Conservation (phyloP, 768 basidiomycete species). For the Daedaleopsis sinensis region DNA sequence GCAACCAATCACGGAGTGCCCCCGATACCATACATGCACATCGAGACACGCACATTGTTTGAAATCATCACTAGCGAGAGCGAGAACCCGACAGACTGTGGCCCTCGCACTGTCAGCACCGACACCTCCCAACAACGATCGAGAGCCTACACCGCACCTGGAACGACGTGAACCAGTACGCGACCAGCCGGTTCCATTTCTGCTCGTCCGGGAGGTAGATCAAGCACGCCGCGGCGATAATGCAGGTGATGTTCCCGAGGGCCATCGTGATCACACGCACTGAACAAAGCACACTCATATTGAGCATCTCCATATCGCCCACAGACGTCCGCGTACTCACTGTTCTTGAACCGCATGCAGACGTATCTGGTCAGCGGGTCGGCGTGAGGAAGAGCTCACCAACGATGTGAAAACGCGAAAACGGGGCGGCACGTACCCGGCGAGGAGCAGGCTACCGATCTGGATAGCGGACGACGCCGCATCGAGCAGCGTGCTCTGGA, state of each 20-base stretch:
- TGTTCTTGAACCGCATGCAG: slow-evolving; percentile 23
- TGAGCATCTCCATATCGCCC: neutral
- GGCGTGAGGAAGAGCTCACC: no score
- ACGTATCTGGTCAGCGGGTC: slow-evolving; percentile 2
- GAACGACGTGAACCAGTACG: slow-evolving; percentile 36
- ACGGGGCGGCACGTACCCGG: slow-evolving; percentile 13
- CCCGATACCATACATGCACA: no score
- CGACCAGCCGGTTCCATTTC: slow-evolving; percentile 35
- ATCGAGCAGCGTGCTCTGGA: slow-evolving; percentile 22
- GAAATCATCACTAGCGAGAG: slow-evolving; percentile 34
- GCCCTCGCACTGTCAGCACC: no score
- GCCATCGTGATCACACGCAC: slow-evolving; percentile 20
- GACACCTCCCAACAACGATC: neutral
- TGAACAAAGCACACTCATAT: neutral
- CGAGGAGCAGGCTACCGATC: slow-evolving; percentile 17
- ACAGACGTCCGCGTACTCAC: slow-evolving; percentile 1
- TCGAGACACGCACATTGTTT: slow-evolving; percentile 25
- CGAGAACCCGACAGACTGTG: slow-evolving; percentile 29
- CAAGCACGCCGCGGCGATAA: slow-evolving; percentile 34
- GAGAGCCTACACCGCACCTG: slow-evolving; percentile 3
- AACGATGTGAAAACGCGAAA: no score
- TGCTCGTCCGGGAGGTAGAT: slow-evolving; percentile 32
- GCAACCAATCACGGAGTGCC: no score
- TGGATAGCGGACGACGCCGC: slow-evolving; percentile 19
- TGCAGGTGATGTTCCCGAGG: slow-evolving; percentile 34